Percentiles rank a stretch among this genome's conserved stretches.
Conservation (phyloP, 2,329 filamentous ascomycete species). For the Penicillium sp. region DNA sequence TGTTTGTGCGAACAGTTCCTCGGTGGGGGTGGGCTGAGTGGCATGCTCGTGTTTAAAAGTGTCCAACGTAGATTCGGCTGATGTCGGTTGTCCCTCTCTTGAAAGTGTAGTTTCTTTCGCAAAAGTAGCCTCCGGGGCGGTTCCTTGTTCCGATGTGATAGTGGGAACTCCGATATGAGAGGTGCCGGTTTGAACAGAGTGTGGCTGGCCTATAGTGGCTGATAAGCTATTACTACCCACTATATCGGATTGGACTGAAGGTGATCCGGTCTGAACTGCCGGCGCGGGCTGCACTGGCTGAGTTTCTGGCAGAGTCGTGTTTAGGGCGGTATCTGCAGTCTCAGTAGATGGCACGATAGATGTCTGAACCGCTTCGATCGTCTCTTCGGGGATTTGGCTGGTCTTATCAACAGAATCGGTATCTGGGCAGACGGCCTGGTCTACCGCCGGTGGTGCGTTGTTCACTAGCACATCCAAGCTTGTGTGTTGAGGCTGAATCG, state of each 20-base stretch:
- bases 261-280: neutral
- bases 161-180: neutral
- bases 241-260: neutral
- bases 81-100: neutral
- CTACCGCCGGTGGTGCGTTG: neutral
- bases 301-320: neutral
- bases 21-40: neutral
- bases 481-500: constrained; percentile 5
- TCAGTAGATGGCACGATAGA: neutral
- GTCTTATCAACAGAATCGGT: neutral
- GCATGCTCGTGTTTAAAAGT: neutral
- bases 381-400: neutral
- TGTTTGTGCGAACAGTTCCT: neutral
- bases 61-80: neutral
- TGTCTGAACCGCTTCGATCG: neutral
- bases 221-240: neutral
- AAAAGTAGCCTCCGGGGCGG: neutral
- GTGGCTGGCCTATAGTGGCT: neutral
- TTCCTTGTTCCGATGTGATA: neutral
- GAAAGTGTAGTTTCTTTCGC: neutral
- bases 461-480: constrained; percentile 2
- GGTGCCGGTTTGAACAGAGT: neutral
- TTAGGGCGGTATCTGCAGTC: neutral
- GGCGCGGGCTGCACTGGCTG: neutral
- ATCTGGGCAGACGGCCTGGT: neutral